Conservation (phyloP, 139 green algal genomes). For the Chlorella sp. region DNA sequence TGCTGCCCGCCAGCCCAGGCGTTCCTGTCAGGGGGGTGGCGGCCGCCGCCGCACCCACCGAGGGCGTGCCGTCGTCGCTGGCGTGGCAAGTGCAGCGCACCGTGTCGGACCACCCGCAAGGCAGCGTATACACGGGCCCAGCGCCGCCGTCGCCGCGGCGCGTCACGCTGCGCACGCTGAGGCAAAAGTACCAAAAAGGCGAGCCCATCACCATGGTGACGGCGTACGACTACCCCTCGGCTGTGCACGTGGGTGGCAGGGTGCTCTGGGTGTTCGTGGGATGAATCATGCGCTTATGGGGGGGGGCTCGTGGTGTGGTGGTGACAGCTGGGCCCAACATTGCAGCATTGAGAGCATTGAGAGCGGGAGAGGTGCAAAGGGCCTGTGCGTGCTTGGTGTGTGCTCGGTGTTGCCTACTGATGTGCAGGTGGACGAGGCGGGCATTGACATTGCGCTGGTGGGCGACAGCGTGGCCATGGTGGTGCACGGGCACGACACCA, state of each 20-base stretch:
- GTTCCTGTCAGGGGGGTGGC: too few relatives aligned
- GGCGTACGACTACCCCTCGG: constrained; percentile 98
- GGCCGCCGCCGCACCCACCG: too few relatives aligned
- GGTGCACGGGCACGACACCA: constrained; percentile 98
- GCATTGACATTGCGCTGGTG: constrained; percentile 92
- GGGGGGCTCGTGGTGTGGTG: too few relatives aligned
- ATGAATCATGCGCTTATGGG: too few relatives aligned
- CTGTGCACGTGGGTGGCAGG: constrained; percentile 90
- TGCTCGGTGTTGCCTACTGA: too few relatives aligned
- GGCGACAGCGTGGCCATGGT: constrained; percentile 96
- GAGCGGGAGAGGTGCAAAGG: background rate
- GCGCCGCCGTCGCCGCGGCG: constrained; percentile 31
- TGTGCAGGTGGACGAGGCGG: constrained; percentile 79
- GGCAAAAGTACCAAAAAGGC: constrained; percentile 67
- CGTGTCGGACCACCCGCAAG: constrained; percentile 21
- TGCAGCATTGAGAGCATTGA: too few relatives aligned
- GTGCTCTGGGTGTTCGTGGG: too few relatives aligned
- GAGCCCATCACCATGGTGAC: constrained; percentile 92
- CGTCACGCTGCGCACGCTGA: constrained; percentile 81
- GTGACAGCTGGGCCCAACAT: too few relatives aligned
- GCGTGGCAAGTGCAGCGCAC: background rate
- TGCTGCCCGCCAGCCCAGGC: too few relatives aligned
- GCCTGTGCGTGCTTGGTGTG: background rate
- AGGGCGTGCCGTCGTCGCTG: too few relatives aligned
- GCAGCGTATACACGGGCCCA: constrained; percentile 58